phyloP scores from a whole-genome alignment of 1,284 basidiomycete genomes.

The Kalmanozyma brasiliensis region DNA sequence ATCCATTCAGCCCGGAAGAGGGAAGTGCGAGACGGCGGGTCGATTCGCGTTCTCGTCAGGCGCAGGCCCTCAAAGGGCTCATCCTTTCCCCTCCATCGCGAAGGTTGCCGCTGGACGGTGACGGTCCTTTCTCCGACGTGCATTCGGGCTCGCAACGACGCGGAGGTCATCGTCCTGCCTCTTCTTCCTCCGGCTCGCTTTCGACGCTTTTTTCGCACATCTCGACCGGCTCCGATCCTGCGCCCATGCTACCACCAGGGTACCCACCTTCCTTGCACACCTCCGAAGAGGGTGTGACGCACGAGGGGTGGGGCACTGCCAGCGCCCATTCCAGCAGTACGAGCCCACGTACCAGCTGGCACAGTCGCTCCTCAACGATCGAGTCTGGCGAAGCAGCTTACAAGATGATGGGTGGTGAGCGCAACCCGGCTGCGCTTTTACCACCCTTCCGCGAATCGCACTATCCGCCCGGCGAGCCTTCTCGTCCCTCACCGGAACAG shows the following conservation, averaged over 20 bases:
- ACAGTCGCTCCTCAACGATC: conserved; percentile 54
- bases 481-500: conserved; percentile 27
- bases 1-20: conserved; percentile 43
- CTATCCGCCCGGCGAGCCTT: conserved; percentile 19
- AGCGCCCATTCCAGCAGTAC: conserved; percentile 39
- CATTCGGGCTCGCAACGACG: conserved; percentile 18
- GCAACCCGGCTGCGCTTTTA: conserved; percentile 20
- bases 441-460: conserved; percentile 35
- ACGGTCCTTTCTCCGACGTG: conserved; percentile 33
- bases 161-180: conserved; percentile 40
- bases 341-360: conserved; percentile 53
- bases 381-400: conserved; percentile 50
- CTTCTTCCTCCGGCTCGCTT: conserved; percentile 42
- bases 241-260: conserved; percentile 41
- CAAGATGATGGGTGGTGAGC: conserved; percentile 36
- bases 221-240: conserved; percentile 44
- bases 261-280: conserved; percentile 34
- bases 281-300: conserved; percentile 33
- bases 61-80: conserved; percentile 43
- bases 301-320: conserved; percentile 38
- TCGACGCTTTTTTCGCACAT: conserved; percentile 48
- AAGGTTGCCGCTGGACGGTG: conserved; percentile 35
- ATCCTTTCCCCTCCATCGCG: conserved; percentile 46
- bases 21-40: conserved; percentile 25
- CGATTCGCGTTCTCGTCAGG: conserved; percentile 49